A percentile compares a stretch with the other conserved stretches of the same genome.
phyloP scores from a whole-genome alignment of 495 filamentous ascomycete species.

The Ramalina peruviana region DNA sequence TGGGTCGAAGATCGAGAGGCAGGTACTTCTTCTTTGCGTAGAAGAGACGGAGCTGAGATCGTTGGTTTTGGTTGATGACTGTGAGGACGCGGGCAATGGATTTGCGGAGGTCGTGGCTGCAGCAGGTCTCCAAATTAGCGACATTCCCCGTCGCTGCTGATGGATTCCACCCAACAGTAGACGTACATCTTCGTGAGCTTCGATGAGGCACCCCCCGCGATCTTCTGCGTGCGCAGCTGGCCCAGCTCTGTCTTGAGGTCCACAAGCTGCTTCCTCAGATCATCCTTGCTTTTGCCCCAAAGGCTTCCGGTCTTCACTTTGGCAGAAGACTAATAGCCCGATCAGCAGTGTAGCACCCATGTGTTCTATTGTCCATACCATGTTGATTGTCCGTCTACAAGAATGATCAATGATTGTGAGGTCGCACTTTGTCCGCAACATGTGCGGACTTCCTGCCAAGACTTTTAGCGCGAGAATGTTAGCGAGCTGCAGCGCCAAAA shows the following conservation, averaged over 20 bases:
- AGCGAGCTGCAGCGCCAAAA: constrained; percentile 8
- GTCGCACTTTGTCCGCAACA: neutral
- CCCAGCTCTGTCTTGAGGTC: constrained; percentile 91
- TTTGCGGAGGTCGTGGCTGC: constrained; percentile 97
- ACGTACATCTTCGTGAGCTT: constrained; percentile 93
- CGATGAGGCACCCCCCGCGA: constrained; percentile 74
- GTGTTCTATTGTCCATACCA: constrained; percentile 6
- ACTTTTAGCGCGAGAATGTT: constrained; percentile 6
- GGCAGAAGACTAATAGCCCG: constrained; percentile 50
- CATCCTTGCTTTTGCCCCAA: constrained; percentile 98
- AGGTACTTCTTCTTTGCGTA: constrained; percentile 99
- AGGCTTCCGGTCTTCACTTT: constrained; percentile 92
- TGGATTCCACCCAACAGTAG: neutral
- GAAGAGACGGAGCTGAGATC: constrained; percentile 92
- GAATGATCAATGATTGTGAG: constrained; percentile 2
- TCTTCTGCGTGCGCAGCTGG: constrained; percentile 92
- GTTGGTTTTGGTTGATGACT: constrained; percentile 98
- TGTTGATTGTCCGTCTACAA: constrained; percentile 6
- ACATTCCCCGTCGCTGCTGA: neutral
- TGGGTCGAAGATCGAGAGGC: constrained; percentile 89
- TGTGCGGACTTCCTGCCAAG: constrained; percentile 8
- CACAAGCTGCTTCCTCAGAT: constrained; percentile 81
- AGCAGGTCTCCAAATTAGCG: neutral
- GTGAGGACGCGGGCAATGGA: constrained; percentile 95
- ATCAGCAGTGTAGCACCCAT: constrained; percentile 13